phyloP scores from a whole-genome alignment of 768 basidiomycete genomes.

The Suillus decipiens region DNA sequence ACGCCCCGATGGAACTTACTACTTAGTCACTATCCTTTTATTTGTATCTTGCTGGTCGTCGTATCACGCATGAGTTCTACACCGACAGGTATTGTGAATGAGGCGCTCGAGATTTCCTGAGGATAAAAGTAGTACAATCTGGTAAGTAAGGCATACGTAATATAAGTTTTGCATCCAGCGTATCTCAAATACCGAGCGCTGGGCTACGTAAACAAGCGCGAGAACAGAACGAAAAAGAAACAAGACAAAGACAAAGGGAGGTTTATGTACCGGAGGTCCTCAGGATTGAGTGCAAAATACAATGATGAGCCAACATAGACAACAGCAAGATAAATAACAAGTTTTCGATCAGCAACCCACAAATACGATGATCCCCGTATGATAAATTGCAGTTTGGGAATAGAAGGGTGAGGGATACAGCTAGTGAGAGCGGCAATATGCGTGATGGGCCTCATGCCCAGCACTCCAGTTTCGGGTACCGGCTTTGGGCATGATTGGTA shows the following conservation, averaged over 20 bases:
- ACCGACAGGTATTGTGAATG: slow-evolving; percentile 2
- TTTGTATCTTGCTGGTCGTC: not conserved
- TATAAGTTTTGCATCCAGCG: slow-evolving; percentile 6
- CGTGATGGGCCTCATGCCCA: slow-evolving; percentile 21
- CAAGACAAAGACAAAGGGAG: not conserved
- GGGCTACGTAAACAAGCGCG: not conserved
- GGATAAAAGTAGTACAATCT: slow-evolving; percentile 10
- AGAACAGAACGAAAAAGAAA: not conserved
- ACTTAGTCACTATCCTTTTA: slow-evolving; percentile 13
- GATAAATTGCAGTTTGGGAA: not conserved
- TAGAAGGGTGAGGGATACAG: not conserved
- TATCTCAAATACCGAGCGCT: not conserved
- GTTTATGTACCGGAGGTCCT: not conserved
- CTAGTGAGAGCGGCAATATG: slow-evolving; percentile 20
- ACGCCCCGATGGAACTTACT: slow-evolving; percentile 32
- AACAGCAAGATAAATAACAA: slow-evolving; percentile 9
- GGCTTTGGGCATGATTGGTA: slow-evolving; percentile 21
- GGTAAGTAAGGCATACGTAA: slow-evolving; percentile 9
- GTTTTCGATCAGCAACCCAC: slow-evolving; percentile 22
- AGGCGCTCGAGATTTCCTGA: slow-evolving; percentile 6
- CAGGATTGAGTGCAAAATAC: slow-evolving; percentile 11
- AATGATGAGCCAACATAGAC: slow-evolving; percentile 16
- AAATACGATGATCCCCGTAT: not conserved
- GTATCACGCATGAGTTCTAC: not conserved
- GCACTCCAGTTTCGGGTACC: slow-evolving; percentile 31